Base-by-base conservation (phyloP, 2,329 filamentous ascomycete species). In the Pseudocercospora fijiensis region DNA sequence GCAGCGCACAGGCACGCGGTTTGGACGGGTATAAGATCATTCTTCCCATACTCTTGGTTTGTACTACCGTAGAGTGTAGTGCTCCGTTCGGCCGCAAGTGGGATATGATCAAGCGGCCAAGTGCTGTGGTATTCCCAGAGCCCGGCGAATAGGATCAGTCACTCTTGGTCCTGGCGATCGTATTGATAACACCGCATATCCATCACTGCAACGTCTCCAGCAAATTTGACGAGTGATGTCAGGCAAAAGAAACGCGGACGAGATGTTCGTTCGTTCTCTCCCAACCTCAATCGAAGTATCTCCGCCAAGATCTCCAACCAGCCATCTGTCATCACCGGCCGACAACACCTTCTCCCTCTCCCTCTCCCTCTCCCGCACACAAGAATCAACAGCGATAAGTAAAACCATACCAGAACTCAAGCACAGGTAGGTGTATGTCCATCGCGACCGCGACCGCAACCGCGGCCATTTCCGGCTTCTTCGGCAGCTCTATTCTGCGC, bases 221-320 rank as follows among this genome's bases (percentile, higher is more conserved):
- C 18, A 51, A 51, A 20, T 27, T 7, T 16, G 16, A n/a, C 47
- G 47, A 52, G 22, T 52, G 47, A 52, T 52, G 47, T 52, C 47
- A 16, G 16, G 20, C 30, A 33, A 26, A 24, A 52, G 13, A 22
- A 11, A 27, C 18, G 11, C 20, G 18, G 47, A 16, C 18, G 20
- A 24, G 47, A 51, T 8, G 6, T 30, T 10, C 6, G 6, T 51
- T 11, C 47, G 11, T 4, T 6, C 11, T 24, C 4, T n/a, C 10
- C 45, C 47, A 11, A 52, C 10, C 47, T 52, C 47, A 52, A 52
- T 52, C 47, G 47, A 52, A 52, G 22, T 20, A 52, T 27, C 47
- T 24, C 18, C 47, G 47, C 18, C 47, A 52, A 52, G 18, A 52
- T 52, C 18, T 52, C 22, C 5, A 52, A 22, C 41, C 18, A 37